These are phyloP conservation scores for Pseudogymnoascus sp. DNA, from an alignment of 2,329 filamentous ascomycete genomes.

Conservation along the genomic window DNA sequence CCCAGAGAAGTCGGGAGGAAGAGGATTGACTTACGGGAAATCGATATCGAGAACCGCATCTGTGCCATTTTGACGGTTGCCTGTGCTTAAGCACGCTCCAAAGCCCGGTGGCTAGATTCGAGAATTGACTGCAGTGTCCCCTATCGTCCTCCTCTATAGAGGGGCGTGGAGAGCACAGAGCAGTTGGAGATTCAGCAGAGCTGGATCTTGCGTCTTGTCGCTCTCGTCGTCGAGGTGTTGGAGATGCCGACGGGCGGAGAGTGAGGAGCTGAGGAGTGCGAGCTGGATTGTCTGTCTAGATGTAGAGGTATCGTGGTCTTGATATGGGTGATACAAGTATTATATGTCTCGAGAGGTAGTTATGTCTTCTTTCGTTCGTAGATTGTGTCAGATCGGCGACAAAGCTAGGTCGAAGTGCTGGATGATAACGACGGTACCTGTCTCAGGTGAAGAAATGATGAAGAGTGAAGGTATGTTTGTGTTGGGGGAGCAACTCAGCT, in stretches of 20 bases:
- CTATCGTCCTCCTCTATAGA: constrained; percentile 5
- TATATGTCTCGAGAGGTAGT: not conserved
- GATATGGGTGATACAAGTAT: not conserved
- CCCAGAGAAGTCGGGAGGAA: not conserved
- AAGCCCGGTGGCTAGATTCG: not conserved
- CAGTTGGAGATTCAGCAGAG: constrained; percentile 4
- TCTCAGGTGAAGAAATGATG: constrained; percentile 1
- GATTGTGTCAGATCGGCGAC: not conserved
- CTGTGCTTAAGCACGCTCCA: constrained; percentile 4
- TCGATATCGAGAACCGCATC: constrained; percentile 5
- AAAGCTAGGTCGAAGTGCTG: constrained; percentile 2
- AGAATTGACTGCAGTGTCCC: constrained; percentile 5
- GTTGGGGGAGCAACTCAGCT: constrained; percentile 6
- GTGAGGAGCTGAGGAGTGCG: not conserved
- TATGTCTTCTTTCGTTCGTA: not conserved
- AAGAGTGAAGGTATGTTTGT: not conserved
- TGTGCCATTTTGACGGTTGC: constrained; percentile 1
- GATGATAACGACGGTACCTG: constrained; percentile 3
- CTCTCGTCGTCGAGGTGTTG: not conserved
- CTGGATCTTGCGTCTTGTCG: constrained; percentile 1
- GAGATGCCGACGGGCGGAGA: not conserved
- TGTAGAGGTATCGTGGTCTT: not conserved
- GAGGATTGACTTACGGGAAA: not conserved
- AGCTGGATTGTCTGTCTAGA: not conserved
- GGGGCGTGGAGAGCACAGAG: constrained; percentile 6